A percentile compares a stretch with the other conserved stretches of the same genome.
phyloP scores from a whole-genome alignment of 2,329 filamentous ascomycete genomes.

The Simplicillium aogashimaense region DNA sequence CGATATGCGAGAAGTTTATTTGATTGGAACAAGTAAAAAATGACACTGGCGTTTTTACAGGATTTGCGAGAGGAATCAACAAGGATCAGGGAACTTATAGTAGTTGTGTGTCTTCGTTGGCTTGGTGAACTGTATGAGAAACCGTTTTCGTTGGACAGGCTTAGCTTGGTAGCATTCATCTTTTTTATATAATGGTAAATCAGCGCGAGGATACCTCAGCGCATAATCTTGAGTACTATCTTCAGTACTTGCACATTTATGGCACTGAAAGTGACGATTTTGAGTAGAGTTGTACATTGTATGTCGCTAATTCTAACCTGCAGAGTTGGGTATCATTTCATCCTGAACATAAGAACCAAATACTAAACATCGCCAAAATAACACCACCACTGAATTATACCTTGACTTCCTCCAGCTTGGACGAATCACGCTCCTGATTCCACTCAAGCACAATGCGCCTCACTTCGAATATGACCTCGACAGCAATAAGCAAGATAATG shows the following conservation, averaged over 20 bases:
- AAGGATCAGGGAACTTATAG: background rate
- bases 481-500: conserved; percentile 85
- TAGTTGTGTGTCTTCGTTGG: too few species aligned
- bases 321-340: conserved; percentile 6
- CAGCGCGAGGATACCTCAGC: too few species aligned
- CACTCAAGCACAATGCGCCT: conserved; percentile 60
- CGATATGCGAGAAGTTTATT: too few species aligned
- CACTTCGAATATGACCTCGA: conserved; percentile 86
- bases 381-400: background rate
- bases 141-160: background rate
- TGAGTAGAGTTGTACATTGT: background rate
- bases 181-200: background rate
- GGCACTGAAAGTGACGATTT: background rate
- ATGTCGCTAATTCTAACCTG: too few species aligned
- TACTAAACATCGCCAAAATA: conserved; percentile 1
- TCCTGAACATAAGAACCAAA: background rate
- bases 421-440: conserved; percentile 20
- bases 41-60: too few species aligned
- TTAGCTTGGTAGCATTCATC: background rate
- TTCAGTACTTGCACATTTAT: background rate
- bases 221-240: too few species aligned
- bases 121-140: background rate
- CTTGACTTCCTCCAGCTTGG: background rate
- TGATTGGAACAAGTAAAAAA: too few species aligned
- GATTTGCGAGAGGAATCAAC: background rate